Conservation (phyloP, 148 eudicot genomes). For the Vaccinium macrocarpon region DNA sequence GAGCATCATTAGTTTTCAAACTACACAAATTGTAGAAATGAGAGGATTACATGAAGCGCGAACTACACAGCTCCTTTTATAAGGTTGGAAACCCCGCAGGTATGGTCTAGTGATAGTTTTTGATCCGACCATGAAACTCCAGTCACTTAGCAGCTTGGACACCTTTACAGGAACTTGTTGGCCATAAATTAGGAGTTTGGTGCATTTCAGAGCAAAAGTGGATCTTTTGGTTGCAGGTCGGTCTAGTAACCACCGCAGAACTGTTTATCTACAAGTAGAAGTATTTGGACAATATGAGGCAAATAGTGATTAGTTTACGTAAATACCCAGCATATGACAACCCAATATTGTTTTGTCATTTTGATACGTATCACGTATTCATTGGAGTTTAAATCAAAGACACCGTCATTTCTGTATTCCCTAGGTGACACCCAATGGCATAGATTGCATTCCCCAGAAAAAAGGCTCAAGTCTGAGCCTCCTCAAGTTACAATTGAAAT, state of each 20-base stretch:
- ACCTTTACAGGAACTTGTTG: constrained; percentile 22
- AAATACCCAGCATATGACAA: background rate
- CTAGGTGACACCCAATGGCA: background rate
- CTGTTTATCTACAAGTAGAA: constrained; percentile 39
- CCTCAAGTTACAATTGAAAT: background rate
- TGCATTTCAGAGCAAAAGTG: constrained; percentile 26
- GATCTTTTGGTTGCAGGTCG: constrained; percentile 27
- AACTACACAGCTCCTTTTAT: constrained; percentile 37
- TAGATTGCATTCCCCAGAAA: background rate
- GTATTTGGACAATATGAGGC: constrained; percentile 1
- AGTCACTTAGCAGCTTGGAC: constrained; percentile 26
- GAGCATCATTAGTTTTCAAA: background rate
- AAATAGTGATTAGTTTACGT: background rate
- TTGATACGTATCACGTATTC: background rate
- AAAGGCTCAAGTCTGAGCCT: too few species aligned
- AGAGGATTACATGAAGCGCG: constrained; percentile 58
- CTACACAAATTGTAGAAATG: background rate
- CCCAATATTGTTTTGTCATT: background rate
- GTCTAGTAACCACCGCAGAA: constrained; percentile 19
- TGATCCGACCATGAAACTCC: constrained; percentile 54
- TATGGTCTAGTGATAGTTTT: constrained; percentile 30
- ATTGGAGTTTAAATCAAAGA: background rate
- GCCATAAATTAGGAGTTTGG: constrained; percentile 28
- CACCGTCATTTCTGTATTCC: constrained; percentile 6
- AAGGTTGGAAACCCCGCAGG: constrained; percentile 19